Evolutionary conservation across 495 filamentous ascomycete species (phyloP).

Genomic region (Chaetomium fimeti): DNA sequence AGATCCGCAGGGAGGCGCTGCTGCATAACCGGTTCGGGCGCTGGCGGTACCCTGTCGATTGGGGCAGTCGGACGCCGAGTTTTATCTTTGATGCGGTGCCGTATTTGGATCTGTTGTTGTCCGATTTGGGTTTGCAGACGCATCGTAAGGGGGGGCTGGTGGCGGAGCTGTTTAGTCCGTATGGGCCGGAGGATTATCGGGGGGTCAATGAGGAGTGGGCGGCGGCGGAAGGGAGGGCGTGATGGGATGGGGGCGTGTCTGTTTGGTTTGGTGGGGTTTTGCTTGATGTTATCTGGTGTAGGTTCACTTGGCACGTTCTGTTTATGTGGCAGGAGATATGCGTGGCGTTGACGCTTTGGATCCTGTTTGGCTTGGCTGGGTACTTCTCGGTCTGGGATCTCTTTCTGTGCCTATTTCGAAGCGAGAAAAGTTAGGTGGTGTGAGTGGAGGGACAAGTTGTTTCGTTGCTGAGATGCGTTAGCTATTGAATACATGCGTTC

Average conservation of each 20-base stretch:
- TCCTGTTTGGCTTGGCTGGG: no score
- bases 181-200: constrained; percentile 57
- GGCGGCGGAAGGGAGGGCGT: not conserved
- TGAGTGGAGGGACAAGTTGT: no score
- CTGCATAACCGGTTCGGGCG: constrained; percentile 64
- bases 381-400: no score
- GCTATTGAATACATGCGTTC: no score
- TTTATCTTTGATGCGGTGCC: constrained; percentile 70
- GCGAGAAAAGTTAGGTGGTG: no score
- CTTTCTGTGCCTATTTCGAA: no score
- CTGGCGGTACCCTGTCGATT: constrained; percentile 63
- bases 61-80: constrained; percentile 59
- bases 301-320: no score
- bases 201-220: constrained; percentile 57
- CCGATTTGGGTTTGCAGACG: constrained; percentile 56
- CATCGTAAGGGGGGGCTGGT: constrained; percentile 39
- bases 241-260: not conserved
- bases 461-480: no score
- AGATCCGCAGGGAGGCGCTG: constrained; percentile 52
- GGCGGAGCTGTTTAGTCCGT: constrained; percentile 50
- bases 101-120: constrained; percentile 66
- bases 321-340: no score
- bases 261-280: not conserved
- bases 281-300: no score
- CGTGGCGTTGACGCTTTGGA: no score